Evolutionary conservation across 2,329 filamentous ascomycete genomes (phyloP), one percentile per base, ranked within the genome.

Genomic region (Ophiostoma himal-ulmi): DNA sequence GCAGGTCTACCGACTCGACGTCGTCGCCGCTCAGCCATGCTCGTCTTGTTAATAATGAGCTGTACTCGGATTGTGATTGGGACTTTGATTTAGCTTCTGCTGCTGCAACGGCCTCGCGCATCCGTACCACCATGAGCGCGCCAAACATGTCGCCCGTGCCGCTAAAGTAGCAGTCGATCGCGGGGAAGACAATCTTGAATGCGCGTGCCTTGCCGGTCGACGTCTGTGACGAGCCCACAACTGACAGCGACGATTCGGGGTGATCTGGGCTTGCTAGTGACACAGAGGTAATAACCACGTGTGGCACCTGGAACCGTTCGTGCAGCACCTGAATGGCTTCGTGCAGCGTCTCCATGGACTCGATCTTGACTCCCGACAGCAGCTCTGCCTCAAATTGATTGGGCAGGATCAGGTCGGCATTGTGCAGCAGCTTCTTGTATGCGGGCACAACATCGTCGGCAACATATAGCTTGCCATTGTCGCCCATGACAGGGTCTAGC

Each of bases 61-160:
- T 3, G 7, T 5, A 2, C 14, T 30, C 30, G 2, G n/a, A 22
- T 20, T 54, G 52, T 22, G n/a, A 30, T 8, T 26, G 3, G 54
- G 7, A 13, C 20, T 22, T n/a, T 22, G 52, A 22, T 6, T 22
- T 22, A 8, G 57, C 13, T 1, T 64, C 62, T 77, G 1, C 75
- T 78, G 22, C 76, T 69, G 82, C 80, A 1, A 92, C 90, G 36
- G 92, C 93, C 82, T 98, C 92, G 71, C 94, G 89, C 77, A 99
- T 88, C 39, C 94, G 89, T 57, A 92, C 92, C 1, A 97, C 88
- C 77, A 93, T 93, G 65, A 99, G 84, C 8, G 94, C 94, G 39
- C 93, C 94, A 77, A 99, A 98, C 94, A 99, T 97, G 82, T 99
- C 95, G 66, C 95, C 95, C 0, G 96, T 98, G 57, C 95, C 95